phyloP scores from a whole-genome alignment of 768 basidiomycete genomes.

The Kondoa subrosea region DNA sequence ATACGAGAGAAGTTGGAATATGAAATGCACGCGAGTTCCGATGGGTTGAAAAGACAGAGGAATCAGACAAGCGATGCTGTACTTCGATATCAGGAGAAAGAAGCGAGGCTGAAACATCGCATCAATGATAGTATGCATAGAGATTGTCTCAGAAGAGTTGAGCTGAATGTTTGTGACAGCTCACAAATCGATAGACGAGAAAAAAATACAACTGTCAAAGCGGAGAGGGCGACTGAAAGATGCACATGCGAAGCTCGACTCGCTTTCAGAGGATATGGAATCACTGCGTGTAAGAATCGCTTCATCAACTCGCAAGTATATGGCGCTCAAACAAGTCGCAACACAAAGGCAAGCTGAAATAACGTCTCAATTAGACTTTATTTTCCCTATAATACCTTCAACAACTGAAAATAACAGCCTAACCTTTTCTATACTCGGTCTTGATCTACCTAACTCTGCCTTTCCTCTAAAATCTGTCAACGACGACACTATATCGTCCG shows the following conservation, averaged over 20 bases:
- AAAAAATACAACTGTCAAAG: constrained; percentile 10
- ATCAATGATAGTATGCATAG: background rate
- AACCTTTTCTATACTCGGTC: constrained; percentile 69
- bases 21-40: constrained; percentile 18
- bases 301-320: background rate
- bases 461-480: constrained; percentile 39
- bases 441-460: constrained; percentile 73
- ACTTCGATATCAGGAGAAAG: background rate
- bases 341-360: constrained; percentile 36
- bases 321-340: background rate
- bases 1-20: constrained; percentile 16
- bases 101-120: background rate
- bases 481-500: constrained; percentile 73
- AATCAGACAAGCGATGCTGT: background rate
- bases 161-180: background rate
- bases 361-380: constrained; percentile 63
- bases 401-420: constrained; percentile 41
- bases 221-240: constrained; percentile 13
- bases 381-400: constrained; percentile 57
- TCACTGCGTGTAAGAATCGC: background rate
- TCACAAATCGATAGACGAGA: background rate
- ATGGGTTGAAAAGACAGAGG: background rate
- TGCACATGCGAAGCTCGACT: constrained; percentile 1
- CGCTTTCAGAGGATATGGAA: background rate
- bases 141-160: constrained; percentile 2